These are phyloP conservation scores for Byssochlamys sp. DNA, from an alignment of 2,329 filamentous ascomycete species.

Conservation along the genomic window DNA sequence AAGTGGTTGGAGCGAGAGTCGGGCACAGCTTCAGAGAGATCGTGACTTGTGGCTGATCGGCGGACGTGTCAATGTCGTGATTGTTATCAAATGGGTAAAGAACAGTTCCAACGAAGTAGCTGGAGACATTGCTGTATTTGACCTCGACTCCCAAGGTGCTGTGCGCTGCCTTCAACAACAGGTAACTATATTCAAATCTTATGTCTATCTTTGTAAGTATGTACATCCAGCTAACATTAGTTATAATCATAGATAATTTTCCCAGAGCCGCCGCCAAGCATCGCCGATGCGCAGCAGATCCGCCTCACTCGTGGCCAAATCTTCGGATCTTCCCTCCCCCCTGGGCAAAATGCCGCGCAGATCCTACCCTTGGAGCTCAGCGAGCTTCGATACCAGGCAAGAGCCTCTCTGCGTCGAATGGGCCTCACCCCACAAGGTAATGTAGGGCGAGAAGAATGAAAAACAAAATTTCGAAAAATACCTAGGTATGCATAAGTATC, in stretches of 20 bases:
- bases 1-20: not conserved
- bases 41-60: not conserved
- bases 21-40: not conserved
- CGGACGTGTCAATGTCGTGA: not conserved
- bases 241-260: not conserved
- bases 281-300: not conserved
- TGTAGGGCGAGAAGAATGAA: too few relatives aligned
- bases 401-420: not conserved
- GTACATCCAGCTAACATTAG: not conserved
- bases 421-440: not conserved
- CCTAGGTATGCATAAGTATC: too few relatives aligned
- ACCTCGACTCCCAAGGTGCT: not conserved
- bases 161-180: not conserved
- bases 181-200: not conserved
- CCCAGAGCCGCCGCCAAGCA: not conserved
- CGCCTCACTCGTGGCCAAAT: not conserved
- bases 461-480: too few relatives aligned
- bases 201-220: not conserved
- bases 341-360: not conserved
- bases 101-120: not conserved
- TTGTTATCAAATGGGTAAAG: constrained; percentile 1
- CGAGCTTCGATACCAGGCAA: not conserved
- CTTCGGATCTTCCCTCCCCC: not conserved
- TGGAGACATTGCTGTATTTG: not conserved
- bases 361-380: not conserved